A percentile compares a stretch with the other conserved stretches of the same genome.
Conservation (phyloP, 805 yeast genomes). For the Maudiozyma pseudohumilis region DNA sequence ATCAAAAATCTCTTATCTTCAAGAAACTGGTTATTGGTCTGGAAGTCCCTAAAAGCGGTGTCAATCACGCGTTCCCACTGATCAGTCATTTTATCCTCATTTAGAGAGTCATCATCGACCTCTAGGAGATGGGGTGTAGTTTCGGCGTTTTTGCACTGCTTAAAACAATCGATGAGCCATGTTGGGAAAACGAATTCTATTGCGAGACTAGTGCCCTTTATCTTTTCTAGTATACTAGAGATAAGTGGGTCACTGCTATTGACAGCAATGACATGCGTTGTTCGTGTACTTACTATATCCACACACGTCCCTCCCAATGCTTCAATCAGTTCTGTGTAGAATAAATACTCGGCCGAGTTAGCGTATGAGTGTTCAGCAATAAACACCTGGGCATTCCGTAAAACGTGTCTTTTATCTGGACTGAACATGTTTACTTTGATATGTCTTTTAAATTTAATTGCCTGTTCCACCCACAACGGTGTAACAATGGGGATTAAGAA, state of each 20-base stretch:
- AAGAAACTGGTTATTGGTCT: constrained; percentile 27
- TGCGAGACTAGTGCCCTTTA: constrained; percentile 23
- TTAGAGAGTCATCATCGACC: background rate
- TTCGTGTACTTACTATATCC: constrained; percentile 50
- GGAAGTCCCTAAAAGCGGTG: constrained; percentile 2
- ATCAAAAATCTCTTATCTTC: constrained; percentile 40
- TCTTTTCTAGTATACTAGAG: constrained; percentile 38
- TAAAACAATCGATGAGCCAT: constrained; percentile 71
- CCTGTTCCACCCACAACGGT: constrained; percentile 20
- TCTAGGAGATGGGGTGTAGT: constrained; percentile 44
- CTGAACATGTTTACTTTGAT: constrained; percentile 35
- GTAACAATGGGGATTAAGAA: constrained; percentile 25
- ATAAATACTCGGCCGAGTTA: constrained; percentile 53
- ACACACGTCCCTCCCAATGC: constrained; percentile 71
- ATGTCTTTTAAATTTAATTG: constrained; percentile 15
- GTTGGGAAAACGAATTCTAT: constrained; percentile 62
- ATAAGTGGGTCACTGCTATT: constrained; percentile 50
- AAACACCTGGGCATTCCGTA: constrained; percentile 54
- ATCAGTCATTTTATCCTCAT: constrained; percentile 9
- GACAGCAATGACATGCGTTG: constrained; percentile 68
- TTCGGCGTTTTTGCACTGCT: constrained; percentile 38
- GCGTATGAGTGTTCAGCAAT: constrained; percentile 24
- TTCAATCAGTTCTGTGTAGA: constrained; percentile 45
- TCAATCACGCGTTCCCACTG: constrained; percentile 10
- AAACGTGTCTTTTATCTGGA: constrained; percentile 59